Evolutionary conservation across 768 basidiomycete species (phyloP).

Genomic region (Lactarius vividus): DNA sequence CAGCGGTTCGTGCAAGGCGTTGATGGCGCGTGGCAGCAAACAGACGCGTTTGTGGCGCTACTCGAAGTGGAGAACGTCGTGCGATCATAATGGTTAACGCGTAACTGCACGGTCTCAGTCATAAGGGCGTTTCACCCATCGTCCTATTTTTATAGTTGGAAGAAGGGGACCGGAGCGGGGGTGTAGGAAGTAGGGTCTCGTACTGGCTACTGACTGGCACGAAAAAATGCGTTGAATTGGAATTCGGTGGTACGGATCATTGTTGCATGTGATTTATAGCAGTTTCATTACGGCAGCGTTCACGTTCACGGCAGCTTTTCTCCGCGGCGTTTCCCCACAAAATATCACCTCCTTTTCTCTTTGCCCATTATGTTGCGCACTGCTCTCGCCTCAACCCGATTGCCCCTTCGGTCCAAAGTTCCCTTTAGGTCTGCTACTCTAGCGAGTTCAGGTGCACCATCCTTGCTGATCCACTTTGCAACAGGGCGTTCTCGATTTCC

Average conservation of each 20-base stretch:
- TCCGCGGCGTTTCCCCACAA: not conserved
- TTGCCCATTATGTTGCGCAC: constrained; percentile 31
- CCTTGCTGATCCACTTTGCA: constrained; percentile 3
- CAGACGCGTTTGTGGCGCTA: constrained; percentile 79
- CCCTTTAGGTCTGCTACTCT: constrained; percentile 1
- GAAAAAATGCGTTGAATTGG: no score
- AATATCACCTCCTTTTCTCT: not conserved
- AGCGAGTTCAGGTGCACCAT: constrained; percentile 23
- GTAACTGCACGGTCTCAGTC: not conserved
- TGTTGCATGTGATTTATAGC: no score
- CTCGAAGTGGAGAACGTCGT: constrained; percentile 75
- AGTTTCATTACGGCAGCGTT: not conserved
- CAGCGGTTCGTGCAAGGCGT: constrained; percentile 20
- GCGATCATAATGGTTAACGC: not conserved
- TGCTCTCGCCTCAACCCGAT: constrained; percentile 14
- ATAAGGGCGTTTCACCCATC: not conserved
- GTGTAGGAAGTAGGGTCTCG: no score
- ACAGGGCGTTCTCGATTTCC: constrained; percentile 30
- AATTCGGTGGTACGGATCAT: no score
- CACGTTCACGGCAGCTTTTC: not conserved
- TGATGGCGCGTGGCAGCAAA: constrained; percentile 44
- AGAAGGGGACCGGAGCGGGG: no score
- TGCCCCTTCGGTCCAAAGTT: not conserved
- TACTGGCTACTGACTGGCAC: no score
- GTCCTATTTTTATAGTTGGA: not conserved